Percentiles rank a stretch among this genome's conserved stretches.
Conservation (phyloP, 768 basidiomycete genomes). For the Xerocomus brunneocitrinus region DNA sequence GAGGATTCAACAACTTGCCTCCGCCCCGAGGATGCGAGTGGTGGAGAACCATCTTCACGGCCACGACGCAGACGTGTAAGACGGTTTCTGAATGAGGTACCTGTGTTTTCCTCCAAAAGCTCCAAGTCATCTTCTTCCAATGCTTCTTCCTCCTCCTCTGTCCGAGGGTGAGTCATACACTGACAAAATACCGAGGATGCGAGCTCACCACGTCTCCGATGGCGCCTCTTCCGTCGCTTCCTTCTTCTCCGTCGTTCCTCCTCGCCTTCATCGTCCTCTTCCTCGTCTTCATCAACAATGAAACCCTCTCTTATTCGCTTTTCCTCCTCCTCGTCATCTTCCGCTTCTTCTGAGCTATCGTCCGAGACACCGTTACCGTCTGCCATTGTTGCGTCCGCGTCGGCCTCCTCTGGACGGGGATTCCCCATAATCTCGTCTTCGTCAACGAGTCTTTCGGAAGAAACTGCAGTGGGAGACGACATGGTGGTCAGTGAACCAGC, state of each 20-base stretch:
- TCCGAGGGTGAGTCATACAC: constrained; percentile 8
- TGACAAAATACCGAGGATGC: constrained; percentile 6
- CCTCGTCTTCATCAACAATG: constrained; percentile 91
- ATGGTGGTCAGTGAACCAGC: constrained; percentile 37
- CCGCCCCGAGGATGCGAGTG: constrained; percentile 55
- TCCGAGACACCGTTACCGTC: constrained; percentile 47
- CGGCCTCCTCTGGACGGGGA: constrained; percentile 46
- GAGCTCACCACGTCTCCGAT: constrained; percentile 47
- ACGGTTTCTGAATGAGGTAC: constrained; percentile 68
- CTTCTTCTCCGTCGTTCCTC: constrained; percentile 52
- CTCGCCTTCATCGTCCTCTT: constrained; percentile 70
- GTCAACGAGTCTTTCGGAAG: constrained; percentile 29
- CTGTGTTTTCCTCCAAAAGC: constrained; percentile 79
- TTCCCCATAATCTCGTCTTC: constrained; percentile 64
- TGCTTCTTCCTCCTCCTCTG: constrained; percentile 54
- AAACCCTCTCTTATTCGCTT: constrained; percentile 80
- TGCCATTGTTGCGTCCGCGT: constrained; percentile 51
- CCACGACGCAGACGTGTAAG: constrained; percentile 74
- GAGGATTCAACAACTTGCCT: constrained; percentile 63
- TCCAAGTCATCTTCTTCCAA: constrained; percentile 90
- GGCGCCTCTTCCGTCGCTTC: constrained; percentile 65
- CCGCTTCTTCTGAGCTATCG: constrained; percentile 86
- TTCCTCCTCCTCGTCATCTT: constrained; percentile 88
- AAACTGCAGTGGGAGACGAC: constrained; percentile 48
- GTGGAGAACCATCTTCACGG: constrained; percentile 66